Evolutionary conservation across 352 stramenopile genomes (phyloP), one percentile per base, ranked within the genome.

Genomic region (Halophytophthora batemanensis): DNA sequence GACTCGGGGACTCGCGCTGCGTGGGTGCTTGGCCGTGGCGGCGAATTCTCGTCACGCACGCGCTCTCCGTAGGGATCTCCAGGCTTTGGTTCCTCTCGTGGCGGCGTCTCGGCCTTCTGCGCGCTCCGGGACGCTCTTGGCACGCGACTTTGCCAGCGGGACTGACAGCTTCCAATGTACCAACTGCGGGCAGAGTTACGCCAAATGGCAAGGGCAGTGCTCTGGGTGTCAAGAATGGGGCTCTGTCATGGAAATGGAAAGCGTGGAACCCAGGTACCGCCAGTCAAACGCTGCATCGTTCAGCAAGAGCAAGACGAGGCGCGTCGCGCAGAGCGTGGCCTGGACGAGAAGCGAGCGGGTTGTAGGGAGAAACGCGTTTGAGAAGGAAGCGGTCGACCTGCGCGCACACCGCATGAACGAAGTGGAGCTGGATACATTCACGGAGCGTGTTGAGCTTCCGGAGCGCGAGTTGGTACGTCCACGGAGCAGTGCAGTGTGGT

Each of bases 171-270:
- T 85, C 39, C 65, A 53, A 34, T 90, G 80, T 39, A 41, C 52
- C 17, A 60, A 61, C 17, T 95, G 85, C 44, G 78, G 81, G 15
- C 77, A 89, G 33, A 53, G 50, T 18, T 89, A 84, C 59, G 62
- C 65, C 53, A 95, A 93, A 60, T 95, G 85, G 85, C 82, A 90
- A 59, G 85, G 85, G 18, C 81, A 93, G 58, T 95, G 85, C 70
- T 76, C 74, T 23, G 76, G 77, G 3, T 98, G 95, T 68, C 68
- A 74, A 14, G 60, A 91, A 33, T 98, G 93, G 93, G 95, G 96
- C 45, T 84, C 82, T 11, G 71, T 98, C 19, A 76, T 82, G 47
- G 59, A 90, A 17, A 69, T 82, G 12, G 72, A 66, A 37, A 35
- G 50, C 0, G 43, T 25, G 2, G 56, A 74, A 14, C 58, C 75